Base-by-base conservation (phyloP, 208 protist genomes). In the Leishmania braziliensis region DNA sequence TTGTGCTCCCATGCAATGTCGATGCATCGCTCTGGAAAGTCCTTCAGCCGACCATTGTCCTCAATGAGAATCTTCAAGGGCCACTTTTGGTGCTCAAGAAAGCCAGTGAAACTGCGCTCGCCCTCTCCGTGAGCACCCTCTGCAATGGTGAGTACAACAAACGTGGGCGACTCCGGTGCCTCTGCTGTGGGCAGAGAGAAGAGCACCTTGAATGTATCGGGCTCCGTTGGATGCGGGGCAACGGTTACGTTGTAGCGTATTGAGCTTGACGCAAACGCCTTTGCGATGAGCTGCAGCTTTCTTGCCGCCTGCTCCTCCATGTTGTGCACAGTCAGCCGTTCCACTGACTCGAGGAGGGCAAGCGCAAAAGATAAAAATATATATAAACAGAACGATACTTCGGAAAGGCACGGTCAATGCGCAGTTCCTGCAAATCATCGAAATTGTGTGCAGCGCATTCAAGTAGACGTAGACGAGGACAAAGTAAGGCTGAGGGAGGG, bases 161-260 rank as follows among this genome's bases (percentile, higher is more conserved):
- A 95, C 20, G 84, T 77, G 26, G 83, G 79, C 16, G 91, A 92
- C 81, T 91, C 89, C 0, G 91, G 89, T 10, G 84, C 65, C 68
- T 89, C 74, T 54, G 89, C 86, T 18, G 91, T 95, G 20, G 89
- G 91, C 6, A 87, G 70, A 6, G 91, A 95, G 39, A 95, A 93
- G 12, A 93, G 83, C 0, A 95, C 80, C 9, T 89, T 85, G 75
- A 86, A 92, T 2, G 86, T 77, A 39, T 87, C 18, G 18, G 51
- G n/a, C 33, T 46, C 29, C 2, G 58, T 66, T 5, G 91, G 91
- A 63, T 93, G 88, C 6, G 89, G 86, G 9, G 88, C 68, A 12
- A 95, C 83, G n/a, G 88, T 85, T 46, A 90, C 90, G 74, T 89
- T 92, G 83, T 93, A 95, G 39, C 80, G 85, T 26, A 85, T 86